These are phyloP conservation scores for Fraxinus angustifolia DNA, from an alignment of 305 asterid species.

Conservation along the genomic window DNA sequence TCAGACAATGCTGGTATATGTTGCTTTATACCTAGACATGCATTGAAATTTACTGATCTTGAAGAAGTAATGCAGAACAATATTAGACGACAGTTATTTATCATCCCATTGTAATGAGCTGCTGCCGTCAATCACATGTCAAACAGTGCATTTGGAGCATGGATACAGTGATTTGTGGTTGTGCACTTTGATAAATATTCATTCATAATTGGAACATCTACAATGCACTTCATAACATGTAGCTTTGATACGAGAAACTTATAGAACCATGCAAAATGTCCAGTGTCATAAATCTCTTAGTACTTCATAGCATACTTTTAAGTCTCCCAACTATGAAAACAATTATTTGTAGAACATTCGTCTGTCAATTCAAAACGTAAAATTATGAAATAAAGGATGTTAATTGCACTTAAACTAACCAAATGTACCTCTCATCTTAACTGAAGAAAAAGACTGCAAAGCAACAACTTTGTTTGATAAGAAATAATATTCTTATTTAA, in stretches of 20 bases:
- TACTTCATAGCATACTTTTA: background rate
- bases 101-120: background rate
- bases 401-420: background rate
- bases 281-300: background rate
- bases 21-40: slow-evolving; percentile 3
- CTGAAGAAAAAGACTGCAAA: background rate
- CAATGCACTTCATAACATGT: background rate
- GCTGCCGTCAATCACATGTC: background rate
- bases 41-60: slow-evolving; percentile 15
- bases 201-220: background rate
- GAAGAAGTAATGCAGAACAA: slow-evolving; percentile 11
- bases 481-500: background rate
- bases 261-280: background rate
- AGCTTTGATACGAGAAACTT: slow-evolving; percentile 12
- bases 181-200: background rate
- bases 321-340: background rate
- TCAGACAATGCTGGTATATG: background rate
- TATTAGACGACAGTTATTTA: background rate
- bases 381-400: background rate
- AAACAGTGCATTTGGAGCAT: background rate
- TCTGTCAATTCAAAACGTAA: background rate
- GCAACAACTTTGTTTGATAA: background rate
- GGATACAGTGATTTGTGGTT: background rate
- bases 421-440: background rate
- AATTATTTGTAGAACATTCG: background rate